These are phyloP conservation scores for Litsea cubeba DNA, from an alignment of 164 flowering plant species.

Conservation along the genomic window DNA sequence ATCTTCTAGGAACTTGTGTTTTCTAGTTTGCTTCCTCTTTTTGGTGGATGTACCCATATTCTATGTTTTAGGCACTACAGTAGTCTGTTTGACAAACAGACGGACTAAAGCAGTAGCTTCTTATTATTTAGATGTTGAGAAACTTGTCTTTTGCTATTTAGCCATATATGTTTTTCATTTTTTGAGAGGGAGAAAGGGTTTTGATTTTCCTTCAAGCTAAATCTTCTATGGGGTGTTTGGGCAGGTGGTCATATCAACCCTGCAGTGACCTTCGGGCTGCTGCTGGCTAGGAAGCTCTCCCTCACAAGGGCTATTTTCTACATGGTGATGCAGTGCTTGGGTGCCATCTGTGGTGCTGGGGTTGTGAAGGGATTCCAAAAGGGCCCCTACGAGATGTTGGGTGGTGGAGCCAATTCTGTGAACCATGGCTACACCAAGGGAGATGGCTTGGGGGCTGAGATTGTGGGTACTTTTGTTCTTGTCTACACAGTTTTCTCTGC, in stretches of 20 bases:
- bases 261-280: constrained; percentile 60
- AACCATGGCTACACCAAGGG: constrained; percentile 51
- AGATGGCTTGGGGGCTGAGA: constrained; percentile 56
- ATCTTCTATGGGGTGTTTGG: not conserved
- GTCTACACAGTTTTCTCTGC: constrained; percentile 68
- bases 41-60: not conserved
- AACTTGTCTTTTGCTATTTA: not conserved
- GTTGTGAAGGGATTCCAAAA: constrained; percentile 54
- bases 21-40: not conserved
- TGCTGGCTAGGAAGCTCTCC: constrained; percentile 59
- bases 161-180: not conserved
- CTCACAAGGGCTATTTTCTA: constrained; percentile 50
- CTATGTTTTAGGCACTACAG: not conserved
- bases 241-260: constrained; percentile 70
- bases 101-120: not conserved
- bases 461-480: constrained; percentile 58
- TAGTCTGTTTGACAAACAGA: not conserved
- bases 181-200: not conserved
- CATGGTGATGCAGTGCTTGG: constrained; percentile 59
- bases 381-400: constrained; percentile 19
- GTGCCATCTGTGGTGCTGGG: constrained; percentile 61
- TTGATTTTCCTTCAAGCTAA: not conserved
- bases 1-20: not conserved
- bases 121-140: not conserved
- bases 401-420: constrained; percentile 54